Percentiles rank a stretch among this genome's conserved stretches.
phyloP scores from a whole-genome alignment of 202 grass and related monocot genomes.

The Panicum virgatum region DNA sequence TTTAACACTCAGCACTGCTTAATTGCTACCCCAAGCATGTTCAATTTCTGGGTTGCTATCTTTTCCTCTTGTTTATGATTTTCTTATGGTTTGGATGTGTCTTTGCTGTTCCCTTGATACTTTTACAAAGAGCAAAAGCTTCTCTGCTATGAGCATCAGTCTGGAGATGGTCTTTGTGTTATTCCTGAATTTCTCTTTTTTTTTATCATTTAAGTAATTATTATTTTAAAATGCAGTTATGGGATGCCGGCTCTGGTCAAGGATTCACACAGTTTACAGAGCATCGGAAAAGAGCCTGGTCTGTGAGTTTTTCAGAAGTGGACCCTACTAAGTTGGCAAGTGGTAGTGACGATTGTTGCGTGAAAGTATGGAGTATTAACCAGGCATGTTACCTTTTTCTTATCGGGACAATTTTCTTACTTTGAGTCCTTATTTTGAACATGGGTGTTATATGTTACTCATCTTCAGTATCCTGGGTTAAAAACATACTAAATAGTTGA shows the following conservation, averaged over 20 bases:
- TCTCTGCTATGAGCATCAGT: not conserved
- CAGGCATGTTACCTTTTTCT: slow-evolving; percentile 58
- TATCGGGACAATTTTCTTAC: slow-evolving; percentile 20
- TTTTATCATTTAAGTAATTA: slow-evolving; percentile 8
- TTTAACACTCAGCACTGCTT: not conserved
- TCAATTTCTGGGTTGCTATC: not conserved
- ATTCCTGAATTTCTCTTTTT: slow-evolving; percentile 5
- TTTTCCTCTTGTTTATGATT: not conserved
- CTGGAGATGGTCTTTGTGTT: not conserved
- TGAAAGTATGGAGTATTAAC: slow-evolving; percentile 99
- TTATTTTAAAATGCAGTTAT: slow-evolving; percentile 66
- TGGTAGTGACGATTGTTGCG: slow-evolving; percentile 91
- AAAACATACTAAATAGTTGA: slow-evolving; percentile 16
- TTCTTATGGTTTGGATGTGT: slow-evolving; percentile 4
- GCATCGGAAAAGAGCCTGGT: slow-evolving; percentile 93
- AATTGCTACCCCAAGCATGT: not conserved
- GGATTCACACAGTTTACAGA: slow-evolving; percentile 80
- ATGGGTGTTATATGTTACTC: slow-evolving; percentile 8
- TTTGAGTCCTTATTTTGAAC: slow-evolving; percentile 21
- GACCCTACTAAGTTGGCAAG: slow-evolving; percentile 96
- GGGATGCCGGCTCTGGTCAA: slow-evolving; percentile 95
- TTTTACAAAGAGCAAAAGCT: slow-evolving; percentile 2
- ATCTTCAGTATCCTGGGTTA: slow-evolving; percentile 7
- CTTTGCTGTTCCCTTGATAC: slow-evolving; percentile 27
- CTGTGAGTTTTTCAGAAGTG: slow-evolving; percentile 88